Base-by-base conservation (phyloP, 2,329 filamentous ascomycete species). In the Colletotrichum sansevieriae region DNA sequence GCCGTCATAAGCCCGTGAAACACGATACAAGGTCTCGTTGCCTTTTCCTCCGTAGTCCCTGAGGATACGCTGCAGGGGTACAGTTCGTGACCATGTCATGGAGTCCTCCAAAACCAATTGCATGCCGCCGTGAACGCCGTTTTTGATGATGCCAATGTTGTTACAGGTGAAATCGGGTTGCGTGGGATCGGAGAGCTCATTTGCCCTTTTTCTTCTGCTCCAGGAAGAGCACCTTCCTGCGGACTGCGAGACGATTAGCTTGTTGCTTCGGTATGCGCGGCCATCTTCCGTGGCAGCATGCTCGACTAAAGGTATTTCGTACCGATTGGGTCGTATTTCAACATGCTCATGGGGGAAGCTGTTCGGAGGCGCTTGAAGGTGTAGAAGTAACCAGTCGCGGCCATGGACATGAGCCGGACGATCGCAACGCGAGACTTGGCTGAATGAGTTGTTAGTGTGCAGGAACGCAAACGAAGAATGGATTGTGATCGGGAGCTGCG, bases 301-400 rank as follows among this genome's bases (percentile, higher is more conserved):
- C 8, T 3, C 12, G 49, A 10, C 12, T 13, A 37, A 22, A 15
- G 61, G 22, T 9, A 8, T 2, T 10, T 60, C 78, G 73, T 89
- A 97, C 93, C 91, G 72, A 99, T 95, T 47, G 96, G 96, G 79
- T 99, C 96, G 82, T 99, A 99, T 85, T 99, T 99, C 75, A 99
- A 85, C 94, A 99, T 96, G 84, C 94, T 97, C 82, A 99, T 88
- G 65, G 97, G 95, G 51, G 91, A 86, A 71, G 94, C 87, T 35
- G 88, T 87, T 74, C 96, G 91, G 12, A 94, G 95, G 68, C 97
- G 91, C 74, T 91, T 87, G 81, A 97, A 90, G 62, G 94, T 97
- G 81, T 95, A 95, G 87, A 95, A 99, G 87, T 94, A 99, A 77
- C 96, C 96, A 29, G 96, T 99, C 91, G 97, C 91, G 79, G 96